These are phyloP conservation scores for Xylaria sp. DNA, from an alignment of 2,329 filamentous ascomycete genomes.

Conservation along the genomic window DNA sequence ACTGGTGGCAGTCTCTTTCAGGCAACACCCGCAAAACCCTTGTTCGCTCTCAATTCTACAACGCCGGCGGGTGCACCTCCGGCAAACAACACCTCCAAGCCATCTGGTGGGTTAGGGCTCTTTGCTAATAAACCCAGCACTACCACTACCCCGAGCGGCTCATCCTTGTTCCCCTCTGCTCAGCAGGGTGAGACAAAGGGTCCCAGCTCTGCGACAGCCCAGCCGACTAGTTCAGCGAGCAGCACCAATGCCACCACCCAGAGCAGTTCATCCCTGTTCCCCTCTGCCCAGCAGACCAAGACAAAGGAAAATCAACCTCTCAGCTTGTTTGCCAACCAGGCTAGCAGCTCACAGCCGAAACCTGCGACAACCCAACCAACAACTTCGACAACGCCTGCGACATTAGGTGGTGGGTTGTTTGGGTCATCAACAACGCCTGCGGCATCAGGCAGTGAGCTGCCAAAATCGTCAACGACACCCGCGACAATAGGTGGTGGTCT, in stretches of 20 bases:
- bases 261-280: conserved; percentile 52
- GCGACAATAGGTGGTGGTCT: no score
- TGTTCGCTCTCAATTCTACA: conserved; percentile 61
- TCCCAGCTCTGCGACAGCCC: conserved; percentile 44
- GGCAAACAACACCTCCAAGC: conserved; percentile 49
- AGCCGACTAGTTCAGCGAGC: conserved; percentile 39
- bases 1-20: conserved; percentile 44
- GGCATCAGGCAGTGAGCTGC: no score
- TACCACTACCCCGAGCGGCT: conserved; percentile 35
- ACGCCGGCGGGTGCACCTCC: conserved; percentile 67
- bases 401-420: no score
- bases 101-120: conserved; percentile 42
- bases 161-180: conserved; percentile 54
- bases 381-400: conserved; percentile 22
- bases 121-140: conserved; percentile 40
- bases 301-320: conserved; percentile 40
- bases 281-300: conserved; percentile 52
- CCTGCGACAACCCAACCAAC: conserved; percentile 48
- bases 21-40: conserved; percentile 60
- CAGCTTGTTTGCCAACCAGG: conserved; percentile 39
- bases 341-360: conserved; percentile 35
- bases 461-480: no score
- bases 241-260: conserved; percentile 32
- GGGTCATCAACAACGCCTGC: no score
- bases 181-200: conserved; percentile 52